Evolutionary conservation across 2,329 filamentous ascomycete genomes (phyloP), one percentile per base, ranked within the genome.

Genomic region (Curvularia eragrostidis): DNA sequence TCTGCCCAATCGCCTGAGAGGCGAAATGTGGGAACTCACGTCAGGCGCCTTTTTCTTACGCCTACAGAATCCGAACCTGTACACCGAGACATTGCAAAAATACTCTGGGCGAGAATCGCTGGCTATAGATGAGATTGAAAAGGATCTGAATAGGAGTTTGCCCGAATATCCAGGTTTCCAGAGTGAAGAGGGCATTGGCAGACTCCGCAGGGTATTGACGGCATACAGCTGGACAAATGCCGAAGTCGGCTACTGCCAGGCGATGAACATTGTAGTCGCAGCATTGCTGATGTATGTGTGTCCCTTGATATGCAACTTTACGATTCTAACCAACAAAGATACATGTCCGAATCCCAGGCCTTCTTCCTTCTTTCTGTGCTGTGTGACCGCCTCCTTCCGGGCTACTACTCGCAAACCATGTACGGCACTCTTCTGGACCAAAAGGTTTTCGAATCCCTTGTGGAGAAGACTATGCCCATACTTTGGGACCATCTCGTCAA

Each of bases 371-470:
- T 99, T 42, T 96, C 93, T 1, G 85, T 94, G 1, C 83, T 99
- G 15, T 99, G 95, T 80, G 94, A 98, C 75, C 89, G 94, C 46
- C 83, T 99, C 1, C 86, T 98, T 3, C 95, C 95, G 0, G 95
- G 95, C 4, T 99, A 99, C 80, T 99, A 99, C 77, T 98, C 94
- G 5, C 96, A 91, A 18, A 99, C 96, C 64, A 99, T 99, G 95
- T 99, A 99, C 78, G 95, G 95, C 67, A 99, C 95, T 1, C 83
- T 99, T 5, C 85, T 99, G 38, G 95, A 99, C 72, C 95, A 99
- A 72, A 92, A 95, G 67, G 95, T 99, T 13, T 99, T 99, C 70
- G 95, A 99, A 79, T 96, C 91, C 2, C 83, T 99, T 3, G 95
- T 99, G n/a, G 95, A 99, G 77, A 95, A 92, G 80, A 99, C 95